Conservation (phyloP, 2,329 filamentous ascomycete genomes). For the Aspergillus felis region DNA sequence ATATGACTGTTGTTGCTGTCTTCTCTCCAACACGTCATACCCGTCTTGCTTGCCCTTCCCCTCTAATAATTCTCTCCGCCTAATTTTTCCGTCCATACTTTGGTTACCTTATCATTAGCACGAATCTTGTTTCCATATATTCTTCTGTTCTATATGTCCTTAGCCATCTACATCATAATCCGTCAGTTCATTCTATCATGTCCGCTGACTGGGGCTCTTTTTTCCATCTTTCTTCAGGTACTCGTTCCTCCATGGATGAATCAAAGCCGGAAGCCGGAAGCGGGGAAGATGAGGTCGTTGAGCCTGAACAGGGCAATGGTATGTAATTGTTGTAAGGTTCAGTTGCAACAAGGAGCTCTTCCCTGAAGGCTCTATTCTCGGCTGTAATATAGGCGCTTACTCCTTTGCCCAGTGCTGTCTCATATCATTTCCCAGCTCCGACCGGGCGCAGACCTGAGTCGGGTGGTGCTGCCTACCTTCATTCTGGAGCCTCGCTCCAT, state of each 20-base stretch:
- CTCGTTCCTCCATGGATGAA: slow-evolving; percentile 57
- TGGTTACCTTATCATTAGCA: background rate
- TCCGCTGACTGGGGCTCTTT: slow-evolving; percentile 24
- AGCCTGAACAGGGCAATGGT: slow-evolving; percentile 94
- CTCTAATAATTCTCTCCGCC: background rate
- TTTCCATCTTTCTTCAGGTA: slow-evolving; percentile 32
- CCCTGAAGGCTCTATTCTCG: background rate
- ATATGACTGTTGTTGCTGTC: slow-evolving; percentile 1
- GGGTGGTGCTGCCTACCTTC: slow-evolving; percentile 93
- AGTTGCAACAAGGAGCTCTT: background rate
- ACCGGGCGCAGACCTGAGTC: slow-evolving; percentile 89
- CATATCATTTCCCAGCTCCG: slow-evolving; percentile 97
- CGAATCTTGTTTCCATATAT: background rate
- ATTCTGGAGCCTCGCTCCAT: slow-evolving; percentile 97
- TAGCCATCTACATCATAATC: background rate
- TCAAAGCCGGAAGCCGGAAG: slow-evolving; percentile 34
- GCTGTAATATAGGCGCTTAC: background rate
- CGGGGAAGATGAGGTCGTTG: slow-evolving; percentile 75
- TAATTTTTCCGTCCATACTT: background rate
- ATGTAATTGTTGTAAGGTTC: slow-evolving; percentile 29
- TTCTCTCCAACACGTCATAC: slow-evolving; percentile 15
- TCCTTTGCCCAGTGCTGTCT: slow-evolving; percentile 65
- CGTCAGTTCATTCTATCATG: slow-evolving; percentile 14
- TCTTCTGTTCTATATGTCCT: background rate
- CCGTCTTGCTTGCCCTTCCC: background rate